phyloP scores from a whole-genome alignment of 306 rosid species.

The Coriaria nepalensis region DNA sequence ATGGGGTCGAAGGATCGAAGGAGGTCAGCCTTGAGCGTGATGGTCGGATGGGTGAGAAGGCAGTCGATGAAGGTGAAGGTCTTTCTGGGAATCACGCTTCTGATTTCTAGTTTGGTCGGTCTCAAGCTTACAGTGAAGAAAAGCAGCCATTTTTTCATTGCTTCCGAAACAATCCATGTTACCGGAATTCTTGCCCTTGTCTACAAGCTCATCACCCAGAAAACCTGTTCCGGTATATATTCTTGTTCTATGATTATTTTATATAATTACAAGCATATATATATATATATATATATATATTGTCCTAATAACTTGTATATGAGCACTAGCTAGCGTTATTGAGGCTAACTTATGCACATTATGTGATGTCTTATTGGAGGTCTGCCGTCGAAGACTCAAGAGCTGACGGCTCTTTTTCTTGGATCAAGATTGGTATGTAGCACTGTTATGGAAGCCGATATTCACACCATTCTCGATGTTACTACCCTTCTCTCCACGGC shows the following conservation, averaged over 20 bases:
- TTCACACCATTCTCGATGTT: slow-evolving; percentile 37
- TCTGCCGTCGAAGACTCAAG: slow-evolving; percentile 59
- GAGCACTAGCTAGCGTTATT: no score
- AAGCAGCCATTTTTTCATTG: slow-evolving; percentile 26
- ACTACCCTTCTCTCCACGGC: slow-evolving; percentile 33
- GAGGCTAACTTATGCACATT: neutral
- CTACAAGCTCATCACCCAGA: slow-evolving; percentile 56
- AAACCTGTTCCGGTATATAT: slow-evolving; percentile 65
- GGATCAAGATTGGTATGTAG: slow-evolving; percentile 33
- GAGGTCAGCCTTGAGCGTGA: slow-evolving; percentile 19
- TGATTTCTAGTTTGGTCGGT: slow-evolving; percentile 28
- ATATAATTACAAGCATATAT: no score
- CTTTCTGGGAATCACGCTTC: slow-evolving; percentile 23
- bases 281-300: no score
- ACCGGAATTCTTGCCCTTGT: slow-evolving; percentile 45
- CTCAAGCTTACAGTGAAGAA: slow-evolving; percentile 22
- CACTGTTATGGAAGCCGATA: slow-evolving; percentile 21
- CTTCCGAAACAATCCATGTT: slow-evolving; percentile 33
- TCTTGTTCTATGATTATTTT: neutral
- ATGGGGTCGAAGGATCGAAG: slow-evolving; percentile 38
- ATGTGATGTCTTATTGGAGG: slow-evolving; percentile 25
- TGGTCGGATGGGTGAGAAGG: slow-evolving; percentile 39
- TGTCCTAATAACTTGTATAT: no score
- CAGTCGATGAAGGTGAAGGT: slow-evolving; percentile 35
- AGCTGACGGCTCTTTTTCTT: slow-evolving; percentile 55